Evolutionary conservation across 768 basidiomycete species (phyloP).

Genomic region (Lactifluus hygrophoroides): DNA sequence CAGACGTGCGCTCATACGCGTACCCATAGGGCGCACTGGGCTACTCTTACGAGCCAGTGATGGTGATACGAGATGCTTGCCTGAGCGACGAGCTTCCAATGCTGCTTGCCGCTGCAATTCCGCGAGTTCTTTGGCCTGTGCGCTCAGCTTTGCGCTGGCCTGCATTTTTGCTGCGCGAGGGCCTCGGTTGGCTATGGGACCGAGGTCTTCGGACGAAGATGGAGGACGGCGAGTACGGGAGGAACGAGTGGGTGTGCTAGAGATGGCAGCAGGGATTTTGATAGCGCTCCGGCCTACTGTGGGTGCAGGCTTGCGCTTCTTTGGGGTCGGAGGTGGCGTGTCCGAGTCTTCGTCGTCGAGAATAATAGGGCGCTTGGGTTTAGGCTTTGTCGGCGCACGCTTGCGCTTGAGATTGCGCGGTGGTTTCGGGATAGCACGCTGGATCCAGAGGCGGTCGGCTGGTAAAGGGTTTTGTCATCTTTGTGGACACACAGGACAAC

Average conservation of each 20-base stretch:
- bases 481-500: background rate
- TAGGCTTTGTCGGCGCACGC: slow-evolving; percentile 29
- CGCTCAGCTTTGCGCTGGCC: slow-evolving; percentile 61
- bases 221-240: slow-evolving; percentile 6
- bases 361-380: slow-evolving; percentile 10
- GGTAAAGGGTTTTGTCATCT: background rate
- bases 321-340: slow-evolving; percentile 14
- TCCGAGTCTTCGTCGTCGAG: slow-evolving; percentile 23
- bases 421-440: slow-evolving; percentile 53
- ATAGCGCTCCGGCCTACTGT: slow-evolving; percentile 10
- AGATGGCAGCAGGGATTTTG: background rate
- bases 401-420: slow-evolving; percentile 35
- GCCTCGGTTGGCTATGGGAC: slow-evolving; percentile 31
- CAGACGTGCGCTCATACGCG: slow-evolving; percentile 57
- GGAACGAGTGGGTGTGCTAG: slow-evolving; percentile 6
- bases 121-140: slow-evolving; percentile 60
- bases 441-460: slow-evolving; percentile 84
- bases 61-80: slow-evolving; percentile 9
- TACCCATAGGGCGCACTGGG: slow-evolving; percentile 38
- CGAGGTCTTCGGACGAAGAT: background rate
- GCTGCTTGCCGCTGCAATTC: slow-evolving; percentile 48
- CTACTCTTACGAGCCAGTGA: slow-evolving; percentile 16
- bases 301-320: slow-evolving; percentile 22
- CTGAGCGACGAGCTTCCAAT: slow-evolving; percentile 19
- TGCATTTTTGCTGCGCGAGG: slow-evolving; percentile 61